Conservation (phyloP, 176 grass and related monocot species). For the Aegilops bicornis region DNA sequence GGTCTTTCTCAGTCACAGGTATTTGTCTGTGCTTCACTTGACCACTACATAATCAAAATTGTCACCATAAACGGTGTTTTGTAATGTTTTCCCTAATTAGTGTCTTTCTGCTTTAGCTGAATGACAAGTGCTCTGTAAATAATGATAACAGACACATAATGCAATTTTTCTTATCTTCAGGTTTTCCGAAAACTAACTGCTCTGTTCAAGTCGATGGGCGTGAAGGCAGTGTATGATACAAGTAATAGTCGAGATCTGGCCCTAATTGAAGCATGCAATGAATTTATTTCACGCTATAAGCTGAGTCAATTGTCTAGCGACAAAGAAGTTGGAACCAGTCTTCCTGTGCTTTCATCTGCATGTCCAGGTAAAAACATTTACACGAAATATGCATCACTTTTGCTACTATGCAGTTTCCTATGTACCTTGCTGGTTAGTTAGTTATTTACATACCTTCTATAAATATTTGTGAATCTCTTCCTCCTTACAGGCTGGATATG, state of each 20-base stretch:
- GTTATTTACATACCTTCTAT: background rate
- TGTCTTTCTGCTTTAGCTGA: background rate
- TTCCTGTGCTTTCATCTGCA: constrained; percentile 88
- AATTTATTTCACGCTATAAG: constrained; percentile 79
- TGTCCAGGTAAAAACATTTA: constrained; percentile 68
- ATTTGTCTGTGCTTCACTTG: background rate
- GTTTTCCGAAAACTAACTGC: constrained; percentile 77
- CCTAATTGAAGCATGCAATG: constrained; percentile 88
- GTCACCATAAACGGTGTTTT: background rate
- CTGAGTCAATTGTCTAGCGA: constrained; percentile 42
- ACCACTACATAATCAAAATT: background rate
- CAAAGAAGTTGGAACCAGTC: constrained; percentile 51
- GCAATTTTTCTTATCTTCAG: constrained; percentile 42
- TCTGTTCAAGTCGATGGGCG: constrained; percentile 84
- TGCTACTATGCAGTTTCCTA: background rate
- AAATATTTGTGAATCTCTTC: constrained; percentile 1
- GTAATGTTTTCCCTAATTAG: background rate
- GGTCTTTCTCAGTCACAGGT: constrained; percentile 83
- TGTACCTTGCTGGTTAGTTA: background rate
- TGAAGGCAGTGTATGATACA: constrained; percentile 88
- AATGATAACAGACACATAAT: background rate
- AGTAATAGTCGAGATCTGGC: constrained; percentile 84
- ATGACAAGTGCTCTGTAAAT: background rate
- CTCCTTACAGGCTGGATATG: constrained; percentile 85
- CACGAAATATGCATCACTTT: background rate